Conservation (phyloP, 768 basidiomycete genomes). For the Hypsizygus marmoreus region DNA sequence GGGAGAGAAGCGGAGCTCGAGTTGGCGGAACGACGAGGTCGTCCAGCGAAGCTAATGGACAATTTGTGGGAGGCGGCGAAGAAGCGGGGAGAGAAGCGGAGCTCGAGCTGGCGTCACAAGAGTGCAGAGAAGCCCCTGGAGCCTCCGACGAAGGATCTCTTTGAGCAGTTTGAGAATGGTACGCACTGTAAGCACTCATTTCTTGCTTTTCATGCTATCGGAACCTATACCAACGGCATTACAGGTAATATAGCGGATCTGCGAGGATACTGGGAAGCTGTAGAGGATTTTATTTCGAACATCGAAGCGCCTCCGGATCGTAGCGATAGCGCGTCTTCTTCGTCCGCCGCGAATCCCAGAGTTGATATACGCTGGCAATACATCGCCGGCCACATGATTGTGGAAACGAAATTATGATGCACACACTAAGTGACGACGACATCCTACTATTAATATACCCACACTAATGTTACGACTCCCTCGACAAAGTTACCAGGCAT, state of each 20-base stretch:
- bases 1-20: slow-evolving; percentile 22
- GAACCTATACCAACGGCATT: too few species aligned
- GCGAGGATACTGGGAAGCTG: background rate
- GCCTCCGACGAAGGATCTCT: slow-evolving; percentile 16
- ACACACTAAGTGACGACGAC: too few species aligned
- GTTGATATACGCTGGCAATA: slow-evolving; percentile 11
- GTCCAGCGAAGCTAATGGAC: slow-evolving; percentile 64
- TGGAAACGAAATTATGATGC: too few species aligned
- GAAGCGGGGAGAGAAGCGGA: slow-evolving; percentile 30
- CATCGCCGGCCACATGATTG: too few species aligned
- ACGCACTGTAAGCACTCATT: slow-evolving; percentile 37
- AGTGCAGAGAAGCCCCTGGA: slow-evolving; percentile 28
- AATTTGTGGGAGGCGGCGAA: slow-evolving; percentile 55
- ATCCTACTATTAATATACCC: too few species aligned
- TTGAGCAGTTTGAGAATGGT: slow-evolving; percentile 38
- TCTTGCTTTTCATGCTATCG: too few species aligned
- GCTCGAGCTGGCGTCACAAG: slow-evolving; percentile 14
- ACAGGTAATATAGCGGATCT: slow-evolving; percentile 1
- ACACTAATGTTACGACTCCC: too few species aligned
- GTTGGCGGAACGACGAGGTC: slow-evolving; percentile 32
- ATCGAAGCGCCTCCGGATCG: background rate
- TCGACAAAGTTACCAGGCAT: too few species aligned
- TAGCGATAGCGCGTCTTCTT: background rate
- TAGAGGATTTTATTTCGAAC: background rate
- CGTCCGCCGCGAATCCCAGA: background rate